Evolutionary conservation across 805 yeast genomes (phyloP), one percentile per base, ranked within the genome.

Genomic region (Monosporozyma yasuniensis): DNA sequence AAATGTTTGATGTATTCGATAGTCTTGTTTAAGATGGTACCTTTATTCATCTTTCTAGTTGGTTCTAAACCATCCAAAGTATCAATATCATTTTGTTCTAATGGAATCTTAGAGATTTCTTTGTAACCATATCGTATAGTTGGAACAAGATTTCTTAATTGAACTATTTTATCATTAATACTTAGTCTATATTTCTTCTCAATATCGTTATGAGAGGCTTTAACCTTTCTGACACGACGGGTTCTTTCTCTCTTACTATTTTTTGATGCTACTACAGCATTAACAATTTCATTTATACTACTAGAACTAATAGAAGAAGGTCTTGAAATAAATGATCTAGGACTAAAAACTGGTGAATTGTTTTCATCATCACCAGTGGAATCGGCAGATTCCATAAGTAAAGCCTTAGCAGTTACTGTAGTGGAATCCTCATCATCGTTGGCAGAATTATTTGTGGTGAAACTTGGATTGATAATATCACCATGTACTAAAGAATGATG

Each of bases 1-100:
- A 85, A 71, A 64, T 84, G 90, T 55, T 76, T 78, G 54, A 85
- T 84, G 60, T 85, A 85, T 63, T 85, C 93, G 3, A 85, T 80
- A 1, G 91, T 87, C 59, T 85, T 85, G 25, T 84, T 72, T 52
- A 85, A 69, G 45, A 85, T 84, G 14, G 86, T 80, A 2, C 91
- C 93, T 61, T 85, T 85, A 65, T 84, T 85, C 54, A 85, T 70
- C 57, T 85, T 85, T 54, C 78, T 75, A 3, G 95, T 91, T 0
- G 91, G 90, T 45, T 79, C 77, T 51, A 85, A 71, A 2, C 91
- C 91, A 62, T 85, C 91, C 58, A 85, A 68, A 54, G 80, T 61
- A 42, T 67, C 73, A 42, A 73, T 84, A 55, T 80, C 84, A 51
- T 82, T 81, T 54, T 80, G 76, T 50, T 80, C 69, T 47, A 73